A percentile compares a stretch with the other conserved stretches of the same genome.
These are phyloP conservation scores for Rubia peregrina DNA, from an alignment of 305 asterid species.

Conservation along the genomic window DNA sequence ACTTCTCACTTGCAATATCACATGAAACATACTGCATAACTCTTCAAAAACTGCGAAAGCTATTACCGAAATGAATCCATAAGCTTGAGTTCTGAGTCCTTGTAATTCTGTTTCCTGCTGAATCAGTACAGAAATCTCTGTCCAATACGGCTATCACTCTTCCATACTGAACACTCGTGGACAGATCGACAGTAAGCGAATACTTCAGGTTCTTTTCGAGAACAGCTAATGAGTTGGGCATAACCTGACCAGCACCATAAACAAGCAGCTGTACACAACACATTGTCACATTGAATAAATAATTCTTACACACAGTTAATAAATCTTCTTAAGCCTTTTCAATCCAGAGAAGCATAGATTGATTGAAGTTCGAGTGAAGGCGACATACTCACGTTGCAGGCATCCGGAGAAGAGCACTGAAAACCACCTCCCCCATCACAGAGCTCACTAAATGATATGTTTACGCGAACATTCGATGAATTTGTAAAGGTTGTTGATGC, in stretches of 20 bases:
- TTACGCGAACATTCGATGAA: slow-evolving; percentile 55
- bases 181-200: slow-evolving; percentile 44
- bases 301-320: background rate
- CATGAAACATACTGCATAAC: background rate
- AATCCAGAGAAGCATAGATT: background rate
- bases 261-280: slow-evolving; percentile 61
- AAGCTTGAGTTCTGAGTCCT: slow-evolving; percentile 66
- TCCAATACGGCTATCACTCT: slow-evolving; percentile 61
- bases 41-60: slow-evolving; percentile 1
- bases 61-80: slow-evolving; percentile 63
- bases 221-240: slow-evolving; percentile 49
- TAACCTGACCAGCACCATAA: slow-evolving; percentile 71
- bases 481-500: slow-evolving; percentile 51
- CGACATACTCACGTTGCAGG: slow-evolving; percentile 80
- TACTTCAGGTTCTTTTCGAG: slow-evolving; percentile 50
- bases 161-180: slow-evolving; percentile 50
- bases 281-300: slow-evolving; percentile 5
- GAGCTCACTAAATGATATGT: slow-evolving; percentile 67
- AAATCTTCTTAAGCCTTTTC: background rate
- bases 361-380: slow-evolving; percentile 17
- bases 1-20: too few relatives aligned
- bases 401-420: slow-evolving; percentile 50
- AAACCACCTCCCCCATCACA: slow-evolving; percentile 68
- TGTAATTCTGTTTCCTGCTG: slow-evolving; percentile 61
- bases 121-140: slow-evolving; percentile 59